A percentile compares a stretch with the other conserved stretches of the same genome.
phyloP scores from a whole-genome alignment of 2,329 filamentous ascomycete genomes.

The Beauveria varroae region DNA sequence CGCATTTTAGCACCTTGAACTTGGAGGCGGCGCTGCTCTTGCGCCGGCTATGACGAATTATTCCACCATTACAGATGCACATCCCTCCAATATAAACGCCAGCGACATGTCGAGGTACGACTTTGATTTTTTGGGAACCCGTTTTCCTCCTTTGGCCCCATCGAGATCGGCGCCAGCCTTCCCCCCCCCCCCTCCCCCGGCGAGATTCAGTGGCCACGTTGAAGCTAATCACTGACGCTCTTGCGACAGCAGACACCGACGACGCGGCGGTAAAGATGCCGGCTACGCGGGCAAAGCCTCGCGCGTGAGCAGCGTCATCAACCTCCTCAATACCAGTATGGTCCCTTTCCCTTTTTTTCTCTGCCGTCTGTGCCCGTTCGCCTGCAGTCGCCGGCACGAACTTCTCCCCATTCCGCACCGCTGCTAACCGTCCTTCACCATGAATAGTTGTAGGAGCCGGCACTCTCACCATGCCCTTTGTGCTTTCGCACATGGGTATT shows the following conservation, averaged over 20 bases:
- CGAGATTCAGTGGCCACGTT: too few relatives aligned
- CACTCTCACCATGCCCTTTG: slow-evolving; percentile 89
- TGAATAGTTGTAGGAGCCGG: slow-evolving; percentile 79
- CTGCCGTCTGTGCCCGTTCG: not conserved
- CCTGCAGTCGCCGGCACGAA: not conserved
- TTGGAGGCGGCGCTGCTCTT: slow-evolving; percentile 10
- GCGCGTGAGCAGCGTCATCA: slow-evolving; percentile 87
- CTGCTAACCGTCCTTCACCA: slow-evolving; percentile 15
- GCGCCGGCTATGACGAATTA: slow-evolving; percentile 46
- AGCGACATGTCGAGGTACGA: slow-evolving; percentile 44
- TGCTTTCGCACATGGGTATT: slow-evolving; percentile 93
- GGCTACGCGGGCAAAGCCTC: slow-evolving; percentile 67
- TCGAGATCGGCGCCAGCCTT: not conserved
- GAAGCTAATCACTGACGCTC: slow-evolving; percentile 11
- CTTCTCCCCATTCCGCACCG: not conserved
- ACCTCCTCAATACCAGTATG: slow-evolving; percentile 91
- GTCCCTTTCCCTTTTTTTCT: not conserved
- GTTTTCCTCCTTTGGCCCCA: not conserved
- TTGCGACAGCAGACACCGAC: slow-evolving; percentile 38
- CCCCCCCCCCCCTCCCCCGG: too few relatives aligned
- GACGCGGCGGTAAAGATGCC: slow-evolving; percentile 62
- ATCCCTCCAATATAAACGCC: slow-evolving; percentile 30
- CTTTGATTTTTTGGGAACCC: not conserved
- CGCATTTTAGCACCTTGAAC: slow-evolving; percentile 12
- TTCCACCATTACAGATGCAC: slow-evolving; percentile 43